Base-by-base conservation (phyloP, 2,329 filamentous ascomycete species). In the Neurospora crassa region DNA sequence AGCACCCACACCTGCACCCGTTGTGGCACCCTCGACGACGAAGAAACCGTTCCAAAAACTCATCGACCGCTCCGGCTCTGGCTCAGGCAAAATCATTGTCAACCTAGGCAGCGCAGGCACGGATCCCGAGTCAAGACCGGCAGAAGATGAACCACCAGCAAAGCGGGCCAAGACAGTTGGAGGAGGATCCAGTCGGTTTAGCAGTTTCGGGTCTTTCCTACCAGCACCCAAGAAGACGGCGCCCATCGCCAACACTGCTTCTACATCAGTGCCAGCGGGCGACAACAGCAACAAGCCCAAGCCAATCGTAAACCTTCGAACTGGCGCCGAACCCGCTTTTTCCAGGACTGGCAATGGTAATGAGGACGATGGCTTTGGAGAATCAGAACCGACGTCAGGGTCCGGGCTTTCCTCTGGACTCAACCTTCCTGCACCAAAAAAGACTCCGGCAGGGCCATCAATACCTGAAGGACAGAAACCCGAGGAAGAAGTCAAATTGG, bases 141-240 rank as follows among this genome's bases (percentile, higher is more conserved):
- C 24, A 0, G 71, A 72, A 69, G 84, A 86, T 37, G 84, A 84
- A 37, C 90, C 90, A 0, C 91, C 92, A 0, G 85, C 90, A 1
- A 97, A 97, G 79, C 90, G 91, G 72, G 85, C 87, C 20, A 89
- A 89, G 68, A 88, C 87, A 2, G 67, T 68, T 11, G 73, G 74
- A 5, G 74, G 72, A 18, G 76, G 81, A 8, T 87, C 86, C 3
- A 89, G 90, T 40, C 86, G 87, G 5, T 94, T 97, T 76, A 87
- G 91, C 69, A 92, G 90, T 2, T 96, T 97, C 83, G 96, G 95
- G 79, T 90, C 93, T 1, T 89, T 97, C 75, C 85, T 98, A 24
- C 95, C 95, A 2, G 86, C 94, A 37, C 94, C 95, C 4, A 98
- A 97, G 79, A 82, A 82, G 74, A 72, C 78, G 18, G 79, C 80